phyloP scores from a whole-genome alignment of 352 stramenopile genomes.

The Plasmopara halstedii region DNA sequence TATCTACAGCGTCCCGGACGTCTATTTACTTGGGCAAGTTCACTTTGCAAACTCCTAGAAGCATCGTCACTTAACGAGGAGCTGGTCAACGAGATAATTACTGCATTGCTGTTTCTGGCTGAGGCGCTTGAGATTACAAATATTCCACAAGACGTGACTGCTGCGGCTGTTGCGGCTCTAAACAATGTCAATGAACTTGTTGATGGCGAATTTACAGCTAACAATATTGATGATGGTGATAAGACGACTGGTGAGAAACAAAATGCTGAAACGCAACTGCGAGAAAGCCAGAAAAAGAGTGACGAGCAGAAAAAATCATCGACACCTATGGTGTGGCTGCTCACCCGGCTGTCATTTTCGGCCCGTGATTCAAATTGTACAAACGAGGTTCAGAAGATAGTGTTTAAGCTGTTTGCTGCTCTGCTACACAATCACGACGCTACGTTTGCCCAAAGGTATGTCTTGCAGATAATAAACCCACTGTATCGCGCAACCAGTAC shows the following conservation, averaged over 20 bases:
- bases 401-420: conserved; percentile 85
- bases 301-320: conserved; percentile 43
- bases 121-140: conserved; percentile 41
- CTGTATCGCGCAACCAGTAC: conserved; percentile 63
- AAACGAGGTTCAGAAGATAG: conserved; percentile 49
- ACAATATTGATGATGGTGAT: conserved; percentile 6
- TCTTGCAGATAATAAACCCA: conserved; percentile 81
- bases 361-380: conserved; percentile 39
- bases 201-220: conserved; percentile 1
- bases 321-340: conserved; percentile 73
- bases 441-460: conserved; percentile 41
- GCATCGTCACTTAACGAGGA: conserved; percentile 39
- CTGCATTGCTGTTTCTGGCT: conserved; percentile 54
- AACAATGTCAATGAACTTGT: conserved; percentile 12
- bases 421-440: conserved; percentile 52
- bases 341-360: conserved; percentile 79
- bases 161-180: conserved; percentile 12
- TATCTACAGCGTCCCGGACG: conserved; percentile 49
- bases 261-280: conserved; percentile 15
- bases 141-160: conserved; percentile 58
- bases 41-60: conserved; percentile 66
- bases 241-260: conserved; percentile 20
- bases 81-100: conserved; percentile 48
- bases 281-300: conserved; percentile 31
- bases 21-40: conserved; percentile 55